Conservation (phyloP, 768 basidiomycete species). For the Russula lepida region DNA sequence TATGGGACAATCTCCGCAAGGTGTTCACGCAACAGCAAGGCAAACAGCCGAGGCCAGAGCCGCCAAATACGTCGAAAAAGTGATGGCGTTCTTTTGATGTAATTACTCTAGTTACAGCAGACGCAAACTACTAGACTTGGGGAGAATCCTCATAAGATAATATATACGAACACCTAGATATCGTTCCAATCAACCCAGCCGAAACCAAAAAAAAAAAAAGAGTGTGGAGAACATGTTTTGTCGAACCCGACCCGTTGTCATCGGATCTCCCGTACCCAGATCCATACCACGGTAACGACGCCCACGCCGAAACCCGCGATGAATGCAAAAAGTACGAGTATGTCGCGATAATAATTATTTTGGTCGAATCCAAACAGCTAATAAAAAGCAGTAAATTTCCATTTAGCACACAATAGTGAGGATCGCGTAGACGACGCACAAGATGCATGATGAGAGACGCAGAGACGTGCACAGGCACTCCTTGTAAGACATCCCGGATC, state of each 20-base stretch:
- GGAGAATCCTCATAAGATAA: background rate
- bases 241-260: slow-evolving; percentile 28
- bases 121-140: slow-evolving; percentile 1
- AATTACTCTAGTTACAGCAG: background rate
- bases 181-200: background rate
- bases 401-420: background rate
- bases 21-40: slow-evolving; percentile 46
- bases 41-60: background rate
- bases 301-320: slow-evolving; percentile 69
- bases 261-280: slow-evolving; percentile 67
- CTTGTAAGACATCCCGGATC: slow-evolving; percentile 71
- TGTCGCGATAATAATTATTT: slow-evolving; percentile 82
- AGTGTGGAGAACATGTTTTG: background rate
- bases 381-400: background rate
- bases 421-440: slow-evolving; percentile 36
- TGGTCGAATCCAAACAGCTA: slow-evolving; percentile 81
- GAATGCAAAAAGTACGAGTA: slow-evolving; percentile 79
- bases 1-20: slow-evolving; percentile 76
- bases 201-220: background rate
- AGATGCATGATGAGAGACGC: slow-evolving; percentile 81
- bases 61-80: slow-evolving; percentile 2
- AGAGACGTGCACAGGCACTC: slow-evolving; percentile 74
- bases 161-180: slow-evolving; percentile 4
- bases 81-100: background rate
- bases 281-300: slow-evolving; percentile 72